Evolutionary conservation across 768 basidiomycete genomes (phyloP).

Genomic region (Hydnomerulius pinastri): DNA sequence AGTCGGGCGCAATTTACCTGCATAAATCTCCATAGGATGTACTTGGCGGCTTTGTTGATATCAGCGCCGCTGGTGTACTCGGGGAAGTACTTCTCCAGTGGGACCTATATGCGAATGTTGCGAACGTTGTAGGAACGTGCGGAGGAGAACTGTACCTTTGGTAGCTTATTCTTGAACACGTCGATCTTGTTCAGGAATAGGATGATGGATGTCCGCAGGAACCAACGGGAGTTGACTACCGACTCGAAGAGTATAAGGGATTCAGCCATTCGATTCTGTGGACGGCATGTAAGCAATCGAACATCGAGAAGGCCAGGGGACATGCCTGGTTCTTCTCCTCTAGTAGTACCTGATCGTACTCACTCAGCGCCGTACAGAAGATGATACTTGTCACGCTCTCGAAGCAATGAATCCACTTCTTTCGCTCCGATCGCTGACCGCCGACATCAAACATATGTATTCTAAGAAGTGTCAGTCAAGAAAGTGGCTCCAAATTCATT

Average conservation of each 20-base stretch:
- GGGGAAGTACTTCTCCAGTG: conserved; percentile 78
- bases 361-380: conserved; percentile 73
- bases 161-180: conserved; percentile 73
- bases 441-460: conserved; percentile 81
- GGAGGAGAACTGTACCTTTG: conserved; percentile 37
- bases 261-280: conserved; percentile 74
- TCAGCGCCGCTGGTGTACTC: conserved; percentile 89
- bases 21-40: conserved; percentile 94
- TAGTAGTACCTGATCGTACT: conserved; percentile 73
- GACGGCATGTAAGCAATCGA: neutral
- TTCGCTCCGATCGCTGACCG: conserved; percentile 78
- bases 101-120: conserved; percentile 44
- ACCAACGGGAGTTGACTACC: conserved; percentile 82
- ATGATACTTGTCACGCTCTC: conserved; percentile 79
- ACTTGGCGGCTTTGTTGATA: conserved; percentile 93
- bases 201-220: conserved; percentile 65
- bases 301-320: neutral
- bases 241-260: conserved; percentile 75
- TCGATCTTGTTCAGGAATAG: conserved; percentile 75
- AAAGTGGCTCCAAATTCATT: accelerated
- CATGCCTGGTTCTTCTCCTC: conserved; percentile 49
- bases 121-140: neutral
- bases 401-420: conserved; percentile 83
- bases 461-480: conserved; percentile 19
- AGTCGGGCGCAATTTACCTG: conserved; percentile 83